Base-by-base conservation (phyloP, 345 rosid species). In the Syzygium jambos region DNA sequence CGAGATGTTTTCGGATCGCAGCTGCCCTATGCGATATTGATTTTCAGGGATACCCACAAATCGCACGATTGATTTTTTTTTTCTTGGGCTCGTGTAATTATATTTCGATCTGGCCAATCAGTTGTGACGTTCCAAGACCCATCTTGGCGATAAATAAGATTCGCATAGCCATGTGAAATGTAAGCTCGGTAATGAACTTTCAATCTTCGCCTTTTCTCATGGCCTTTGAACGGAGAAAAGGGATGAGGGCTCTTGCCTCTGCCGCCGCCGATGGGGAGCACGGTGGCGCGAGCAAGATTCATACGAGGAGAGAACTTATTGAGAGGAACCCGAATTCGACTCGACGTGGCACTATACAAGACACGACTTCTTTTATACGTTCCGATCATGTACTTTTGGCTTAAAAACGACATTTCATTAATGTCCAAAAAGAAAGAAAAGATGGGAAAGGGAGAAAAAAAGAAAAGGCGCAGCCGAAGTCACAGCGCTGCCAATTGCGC, bases 31-130 rank as follows among this genome's bases (percentile, higher is more conserved):
- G 63, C n/a, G 13, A 30, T 2, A 16, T 17, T 4, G 2, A 34
- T 1, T 68, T 68, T 73, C 0, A 9, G 0, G 13, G 4, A 34
- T 73, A 21, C 4, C 0, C 7, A 34, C 1, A 0, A 34, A 1
- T 30, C 3, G 6, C 4, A 2, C n/a, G 17, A 3, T 1, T 5
- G 0, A 3, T 7, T 65, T n/a, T 53, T 53, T 63, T 15, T 61
- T 1, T 43, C 7, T 52, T 2, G 21, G 7, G 7, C 21, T 53
- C 6, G 1, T 5, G 55, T 53, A 17, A 19, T 21, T 54, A 19
- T 8, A 54, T 19, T 54, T 54, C 4, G 23, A 54, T 54, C 1
- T 54, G 19, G 23, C 23, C 4, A 2, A 9, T 7, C 0, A 5
- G 55, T 1, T 15, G 21, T 53, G 7, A 53, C 7, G 17, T 53